Base-by-base conservation (phyloP, 176 grass and related monocot species). In the Oryza meyeriana region DNA sequence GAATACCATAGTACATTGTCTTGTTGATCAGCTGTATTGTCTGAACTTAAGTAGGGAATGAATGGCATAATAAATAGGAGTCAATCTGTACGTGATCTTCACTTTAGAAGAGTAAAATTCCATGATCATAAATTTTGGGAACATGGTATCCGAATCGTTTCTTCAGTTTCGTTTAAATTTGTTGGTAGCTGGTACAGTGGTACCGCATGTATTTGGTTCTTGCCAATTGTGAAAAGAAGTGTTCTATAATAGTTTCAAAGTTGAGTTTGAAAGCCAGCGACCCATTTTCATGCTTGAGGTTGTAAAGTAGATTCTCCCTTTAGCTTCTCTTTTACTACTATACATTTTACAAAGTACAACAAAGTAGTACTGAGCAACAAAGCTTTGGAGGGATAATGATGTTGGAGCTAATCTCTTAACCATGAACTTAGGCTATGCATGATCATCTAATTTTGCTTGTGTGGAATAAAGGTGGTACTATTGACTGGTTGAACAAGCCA, bases 91-190 rank as follows among this genome's bases (percentile, higher is more conserved):
- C 39, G 45, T 39, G 34, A 4, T 18, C 50, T 71, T 81, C 26
- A 1, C 6, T 61, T 38, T 20, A 33, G 11, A 13, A 6, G n/a
- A 69, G 29, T 59, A 68, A 57, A 27, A 63, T 48, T 65, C 6
- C 69, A 48, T 31, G 29, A 64, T 70, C 62, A 32, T 52, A 69
- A 32, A 64, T 59, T 76, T 81, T 74, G 76, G 31, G 24, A 73
- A 47, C 79, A 50, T 64, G 16, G 0, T 45, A 39, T 71, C 3
- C 50, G 36, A 76, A 2, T 45, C 62, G 52, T 24, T 58, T 44
- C 30, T 66, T 12, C 30, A 36, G 12, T 17, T 62, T 69, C 41
- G 67, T 69, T n/a, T n/a, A n/a, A n/a, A n/a, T n/a, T 39, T 32
- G 5, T 76, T 87, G 18, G 25, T 12, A 52, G 20, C 57, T 58